Percentiles rank a stretch among this genome's conserved stretches.
Evolutionary conservation across 2,329 filamentous ascomycete genomes (phyloP).

Genomic region (Cladobotryum mycophilum): DNA sequence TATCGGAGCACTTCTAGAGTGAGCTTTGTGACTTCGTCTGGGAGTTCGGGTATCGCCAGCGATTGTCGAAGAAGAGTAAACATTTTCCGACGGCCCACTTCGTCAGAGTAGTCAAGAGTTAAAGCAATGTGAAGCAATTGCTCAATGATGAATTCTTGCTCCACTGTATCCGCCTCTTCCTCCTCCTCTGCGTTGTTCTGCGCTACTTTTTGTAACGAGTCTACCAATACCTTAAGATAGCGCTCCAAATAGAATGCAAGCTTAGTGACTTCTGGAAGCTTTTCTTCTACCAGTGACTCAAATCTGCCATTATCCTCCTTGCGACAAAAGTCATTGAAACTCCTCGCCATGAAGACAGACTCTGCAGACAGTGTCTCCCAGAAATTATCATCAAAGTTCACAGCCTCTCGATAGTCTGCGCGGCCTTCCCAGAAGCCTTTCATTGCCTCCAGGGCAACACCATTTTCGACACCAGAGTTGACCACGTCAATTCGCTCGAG

Average conservation of each 20-base stretch:
- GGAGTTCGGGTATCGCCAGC: constrained; percentile 77
- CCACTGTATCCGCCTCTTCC: constrained; percentile 76
- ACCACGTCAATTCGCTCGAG: constrained; percentile 91
- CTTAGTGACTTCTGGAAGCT: constrained; percentile 89
- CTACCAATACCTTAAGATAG: constrained; percentile 64
- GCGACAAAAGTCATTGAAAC: constrained; percentile 90
- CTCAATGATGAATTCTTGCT: constrained; percentile 93
- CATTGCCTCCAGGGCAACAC: constrained; percentile 91
- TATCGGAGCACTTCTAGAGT: constrained; percentile 74
- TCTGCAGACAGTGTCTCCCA: constrained; percentile 81
- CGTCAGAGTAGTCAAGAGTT: constrained; percentile 94
- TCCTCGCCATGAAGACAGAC: constrained; percentile 82
- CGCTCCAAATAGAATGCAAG: constrained; percentile 81
- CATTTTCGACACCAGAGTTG: constrained; percentile 82
- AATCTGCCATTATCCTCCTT: constrained; percentile 67
- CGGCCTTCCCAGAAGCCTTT: constrained; percentile 92
- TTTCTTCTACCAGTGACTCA: constrained; percentile 75
- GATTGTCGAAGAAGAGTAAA: constrained; percentile 82
- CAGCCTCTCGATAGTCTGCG: constrained; percentile 69
- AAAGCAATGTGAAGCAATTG: constrained; percentile 89
- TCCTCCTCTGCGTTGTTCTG: constrained; percentile 52
- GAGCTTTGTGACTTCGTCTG: constrained; percentile 88
- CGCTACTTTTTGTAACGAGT: constrained; percentile 53
- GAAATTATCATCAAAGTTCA: constrained; percentile 66
- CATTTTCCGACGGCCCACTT: constrained; percentile 93